phyloP scores from a whole-genome alignment of 768 basidiomycete species.

The Auricularia sp. region DNA sequence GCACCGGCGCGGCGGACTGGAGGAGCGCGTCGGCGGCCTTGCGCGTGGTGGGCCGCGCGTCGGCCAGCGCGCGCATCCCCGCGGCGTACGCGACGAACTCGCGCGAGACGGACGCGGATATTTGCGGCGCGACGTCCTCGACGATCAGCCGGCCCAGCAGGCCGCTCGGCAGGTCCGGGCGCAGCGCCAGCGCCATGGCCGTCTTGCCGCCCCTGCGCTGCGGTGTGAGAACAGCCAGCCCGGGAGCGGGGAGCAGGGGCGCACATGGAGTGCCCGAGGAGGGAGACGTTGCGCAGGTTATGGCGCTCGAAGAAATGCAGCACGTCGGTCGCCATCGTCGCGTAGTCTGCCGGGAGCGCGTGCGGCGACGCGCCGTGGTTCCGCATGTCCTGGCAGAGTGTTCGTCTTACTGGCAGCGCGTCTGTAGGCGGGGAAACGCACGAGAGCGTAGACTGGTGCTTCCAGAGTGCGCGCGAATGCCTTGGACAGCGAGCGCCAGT shows the following conservation, averaged over 20 bases:
- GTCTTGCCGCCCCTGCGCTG: slow-evolving; percentile 73
- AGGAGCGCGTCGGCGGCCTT: slow-evolving; percentile 63
- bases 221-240: neutral
- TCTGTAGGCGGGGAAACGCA: slow-evolving; percentile 18
- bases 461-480: slow-evolving; percentile 54
- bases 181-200: slow-evolving; percentile 60
- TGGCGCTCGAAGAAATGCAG: slow-evolving; percentile 50
- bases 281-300: slow-evolving; percentile 47
- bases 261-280: slow-evolving; percentile 88
- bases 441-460: slow-evolving; percentile 66
- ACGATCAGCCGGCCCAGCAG: slow-evolving; percentile 52
- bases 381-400: slow-evolving; percentile 55
- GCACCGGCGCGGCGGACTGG: slow-evolving; percentile 49
- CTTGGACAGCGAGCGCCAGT: slow-evolving; percentile 77
- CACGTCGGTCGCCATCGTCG: slow-evolving; percentile 72
- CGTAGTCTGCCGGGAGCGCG: slow-evolving; percentile 59
- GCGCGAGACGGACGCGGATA: slow-evolving; percentile 35
- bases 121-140: slow-evolving; percentile 73
- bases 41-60: slow-evolving; percentile 43
- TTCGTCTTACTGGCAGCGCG: neutral
- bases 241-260: slow-evolving; percentile 16
- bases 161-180: slow-evolving; percentile 29
- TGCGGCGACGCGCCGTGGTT: slow-evolving; percentile 85
- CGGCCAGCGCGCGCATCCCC: slow-evolving; percentile 67
- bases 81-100: slow-evolving; percentile 61